Evolutionary conservation across 192 early-diverging fungal species (phyloP).

Genomic region (Rhizoclosmatium sp.): DNA sequence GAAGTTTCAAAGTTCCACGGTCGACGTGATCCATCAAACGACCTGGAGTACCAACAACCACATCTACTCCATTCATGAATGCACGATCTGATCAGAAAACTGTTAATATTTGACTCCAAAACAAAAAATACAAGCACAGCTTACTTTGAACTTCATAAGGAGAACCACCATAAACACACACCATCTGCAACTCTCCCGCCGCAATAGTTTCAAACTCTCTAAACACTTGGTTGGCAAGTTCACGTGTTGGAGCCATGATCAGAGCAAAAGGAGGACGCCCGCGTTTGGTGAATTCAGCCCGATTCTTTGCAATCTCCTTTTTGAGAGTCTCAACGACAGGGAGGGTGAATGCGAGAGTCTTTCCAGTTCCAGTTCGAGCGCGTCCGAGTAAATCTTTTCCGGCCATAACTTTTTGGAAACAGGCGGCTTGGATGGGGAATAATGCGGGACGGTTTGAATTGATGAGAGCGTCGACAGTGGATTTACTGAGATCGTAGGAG

Average conservation of each 20-base stretch:
- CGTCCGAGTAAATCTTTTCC: conserved; percentile 78
- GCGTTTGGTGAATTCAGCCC: conserved; percentile 38
- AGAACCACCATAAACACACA: conserved; percentile 90
- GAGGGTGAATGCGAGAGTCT: conserved; percentile 78
- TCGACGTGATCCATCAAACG: conserved; percentile 86
- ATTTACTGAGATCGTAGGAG: conserved; percentile 46
- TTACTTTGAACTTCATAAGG: conserved; percentile 73
- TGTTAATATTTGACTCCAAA: neutral
- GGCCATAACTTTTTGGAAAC: conserved; percentile 72
- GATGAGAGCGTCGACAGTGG: conserved; percentile 75
- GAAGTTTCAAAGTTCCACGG: conserved; percentile 77
- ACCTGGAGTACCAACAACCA: conserved; percentile 96
- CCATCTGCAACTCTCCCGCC: conserved; percentile 61
- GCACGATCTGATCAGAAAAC: conserved; percentile 43
- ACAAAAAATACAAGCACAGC: conserved; percentile 14
- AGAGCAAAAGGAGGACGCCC: conserved; percentile 68
- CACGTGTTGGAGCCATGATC: conserved; percentile 90
- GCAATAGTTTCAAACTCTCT: conserved; percentile 66
- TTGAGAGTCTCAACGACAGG: conserved; percentile 76
- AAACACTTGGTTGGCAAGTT: conserved; percentile 68
- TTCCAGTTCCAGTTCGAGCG: conserved; percentile 65
- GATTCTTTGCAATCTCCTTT: conserved; percentile 35
- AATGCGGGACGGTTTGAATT: conserved; percentile 79
- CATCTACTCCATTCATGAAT: conserved; percentile 71
- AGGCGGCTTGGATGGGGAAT: conserved; percentile 96